Percentiles rank a stretch among this genome's conserved stretches.
Evolutionary conservation across 495 filamentous ascomycete genomes (phyloP).

Genomic region (Xylaria scruposa): DNA sequence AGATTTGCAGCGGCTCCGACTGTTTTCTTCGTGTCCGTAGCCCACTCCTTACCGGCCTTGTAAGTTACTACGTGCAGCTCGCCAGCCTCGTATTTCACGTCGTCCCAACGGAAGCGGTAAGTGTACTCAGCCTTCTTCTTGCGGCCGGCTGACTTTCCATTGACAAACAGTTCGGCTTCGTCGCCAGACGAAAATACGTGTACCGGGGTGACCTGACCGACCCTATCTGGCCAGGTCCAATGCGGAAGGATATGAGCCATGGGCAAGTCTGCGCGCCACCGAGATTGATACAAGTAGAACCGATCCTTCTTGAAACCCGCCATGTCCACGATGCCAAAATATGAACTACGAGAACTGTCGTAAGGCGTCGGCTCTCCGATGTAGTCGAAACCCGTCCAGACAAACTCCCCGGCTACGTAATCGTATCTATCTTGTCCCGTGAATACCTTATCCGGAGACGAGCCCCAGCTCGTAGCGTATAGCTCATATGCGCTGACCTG

Average conservation of each 20-base stretch:
- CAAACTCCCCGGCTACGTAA: conserved; percentile 57
- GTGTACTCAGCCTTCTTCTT: conserved; percentile 40
- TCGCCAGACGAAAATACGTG: conserved; percentile 56
- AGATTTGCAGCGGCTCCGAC: conserved; percentile 42
- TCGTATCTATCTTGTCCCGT: conserved; percentile 48
- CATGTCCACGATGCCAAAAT: conserved; percentile 58
- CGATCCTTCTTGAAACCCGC: conserved; percentile 60
- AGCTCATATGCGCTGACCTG: conserved; percentile 58
- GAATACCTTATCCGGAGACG: conserved; percentile 58
- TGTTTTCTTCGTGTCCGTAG: conserved; percentile 46
- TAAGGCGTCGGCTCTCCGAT: conserved; percentile 58
- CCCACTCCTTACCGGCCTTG: conserved; percentile 51
- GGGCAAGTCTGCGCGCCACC: conserved; percentile 49
- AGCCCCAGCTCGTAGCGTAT: conserved; percentile 48
- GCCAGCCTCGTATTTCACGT: conserved; percentile 51
- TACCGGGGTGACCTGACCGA: conserved; percentile 54
- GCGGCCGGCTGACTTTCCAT: conserved; percentile 50
- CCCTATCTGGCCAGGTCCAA: conserved; percentile 57
- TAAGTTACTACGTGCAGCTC: conserved; percentile 52
- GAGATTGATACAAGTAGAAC: conserved; percentile 55
- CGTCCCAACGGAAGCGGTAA: conserved; percentile 58
- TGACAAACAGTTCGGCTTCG: conserved; percentile 59
- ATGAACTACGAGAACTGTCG: conserved; percentile 51
- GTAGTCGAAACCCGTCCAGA: conserved; percentile 61
- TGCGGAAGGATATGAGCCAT: conserved; percentile 58